Evolutionary conservation across 2,329 filamentous ascomycete species (phyloP), one percentile per base, ranked within the genome.

Genomic region (Hortaea werneckii): DNA sequence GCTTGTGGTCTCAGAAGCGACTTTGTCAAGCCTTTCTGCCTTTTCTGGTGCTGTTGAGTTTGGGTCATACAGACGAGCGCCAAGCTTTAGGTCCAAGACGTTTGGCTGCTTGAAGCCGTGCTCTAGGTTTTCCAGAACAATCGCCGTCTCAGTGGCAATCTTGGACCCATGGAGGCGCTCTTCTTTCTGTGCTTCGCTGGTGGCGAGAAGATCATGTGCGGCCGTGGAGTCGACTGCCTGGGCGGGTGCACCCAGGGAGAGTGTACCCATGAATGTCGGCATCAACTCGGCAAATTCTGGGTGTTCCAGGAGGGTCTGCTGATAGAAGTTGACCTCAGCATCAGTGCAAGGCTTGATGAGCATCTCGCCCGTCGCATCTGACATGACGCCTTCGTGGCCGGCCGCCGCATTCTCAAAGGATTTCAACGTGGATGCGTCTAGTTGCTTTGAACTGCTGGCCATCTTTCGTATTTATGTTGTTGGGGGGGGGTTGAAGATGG

Each of bases 301-400:
- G 61, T 94, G 83, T 20, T 75, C 67, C 30, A 76, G 67, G 28
- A 81, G 61, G 27, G 71, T 82, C 35, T 80, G 78, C 63, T 95
- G 79, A 73, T 98, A 98, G 66, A 98, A 98, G 39, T 80, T 76
- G 57, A 96, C 80, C 69, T 98, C 92, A 52, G 81, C 75, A 51
- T 80, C 70, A 0, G 86, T 94, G 66, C 90, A 96, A 12, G 92
- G 92, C 68, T 98, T 98, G 62, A 95, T 87, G 63, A 98, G 85
- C 30, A 96, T 74, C 52, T 84, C 79, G 62, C 92, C 92, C 44
- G 86, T 80, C 45, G 77, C 74, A 60, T 94, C 87, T 62, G 83
- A 88, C 58, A 94, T 78, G 40, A 94, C 90, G 53, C 92, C 92
- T 55, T 94, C 89, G 69, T 94, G 87, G 67, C 87, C 87, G 51